Evolutionary conservation across 169 alveolate species (phyloP), one percentile per base, ranked within the genome.

Genomic region (Cryptosporidium tyzzeri): DNA sequence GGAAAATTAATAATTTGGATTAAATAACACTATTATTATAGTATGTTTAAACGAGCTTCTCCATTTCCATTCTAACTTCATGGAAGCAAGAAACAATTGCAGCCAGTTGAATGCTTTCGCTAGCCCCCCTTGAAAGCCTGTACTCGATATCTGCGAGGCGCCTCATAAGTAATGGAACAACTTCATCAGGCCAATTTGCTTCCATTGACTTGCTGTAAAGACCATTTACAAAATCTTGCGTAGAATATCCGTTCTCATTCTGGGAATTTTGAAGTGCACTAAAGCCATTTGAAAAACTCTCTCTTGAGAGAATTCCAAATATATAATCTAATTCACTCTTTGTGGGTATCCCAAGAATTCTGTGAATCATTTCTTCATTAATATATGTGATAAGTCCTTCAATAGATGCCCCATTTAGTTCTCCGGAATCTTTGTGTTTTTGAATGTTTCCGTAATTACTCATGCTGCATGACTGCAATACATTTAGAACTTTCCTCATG

Each of bases 401-500:
- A 14, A 29, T 74, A 59, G 16, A 1, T 23, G 31, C n/a, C 14
- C 61, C 71, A n/a, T n/a, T 51, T 48, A 86, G 65, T 80, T 84
- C 91, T 4, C 65, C 73, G 0, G 80, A 51, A 18, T 65, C 35
- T 50, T n/a, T 29, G 14, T 80, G 23, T n/a, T 62, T 37, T 16
- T 69, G 50, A 65, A 92, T 58, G 86, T 93, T 93, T 67, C 89
- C 94, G 61, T 91, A 87, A 31, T 84, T 70, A 21, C 85, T 61
- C 96, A 95, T 93, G 58, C 95, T 92, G 48, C 94, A 93, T 70
- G 96, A 95, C 92, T 98, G 99, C 67, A 98, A 92, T 84, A 98
- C 95, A 93, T 98, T 98, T 70, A 98, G 93, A 33, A 97, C 98
- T 86, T 97, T 96, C 51, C 99, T 96, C 99, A 98, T 97, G 94